Evolutionary conservation across 2,329 filamentous ascomycete genomes (phyloP).

Genomic region (Elsinoe necatrix): DNA sequence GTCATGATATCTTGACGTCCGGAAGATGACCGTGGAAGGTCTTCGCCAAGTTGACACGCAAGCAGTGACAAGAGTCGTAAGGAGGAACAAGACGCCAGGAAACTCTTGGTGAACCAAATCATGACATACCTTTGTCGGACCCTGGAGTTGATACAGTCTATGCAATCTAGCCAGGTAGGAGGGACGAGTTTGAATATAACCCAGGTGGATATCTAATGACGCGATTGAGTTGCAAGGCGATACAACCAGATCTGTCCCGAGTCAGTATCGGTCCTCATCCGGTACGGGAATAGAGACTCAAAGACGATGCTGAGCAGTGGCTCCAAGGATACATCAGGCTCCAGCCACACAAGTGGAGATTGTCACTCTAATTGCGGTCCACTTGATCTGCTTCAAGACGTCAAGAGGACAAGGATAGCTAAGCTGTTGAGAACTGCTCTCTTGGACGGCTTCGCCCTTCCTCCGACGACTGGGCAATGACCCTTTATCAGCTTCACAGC

Average conservation of each 20-base stretch:
- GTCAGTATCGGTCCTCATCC: background rate
- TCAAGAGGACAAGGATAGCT: constrained; percentile 1
- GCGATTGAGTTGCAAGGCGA: background rate
- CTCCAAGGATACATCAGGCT: background rate
- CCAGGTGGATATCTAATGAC: background rate
- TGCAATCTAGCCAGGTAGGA: background rate
- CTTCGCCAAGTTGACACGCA: constrained; percentile 9
- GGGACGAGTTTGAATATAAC: background rate
- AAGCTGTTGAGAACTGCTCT: background rate
- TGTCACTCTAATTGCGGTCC: background rate
- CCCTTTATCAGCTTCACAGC: background rate
- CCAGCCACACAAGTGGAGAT: background rate
- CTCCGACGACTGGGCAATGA: background rate
- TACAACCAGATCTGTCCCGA: background rate
- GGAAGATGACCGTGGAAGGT: background rate
- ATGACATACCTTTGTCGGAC: background rate
- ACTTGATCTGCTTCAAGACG: background rate
- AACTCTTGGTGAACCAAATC: background rate
- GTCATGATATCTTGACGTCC: background rate
- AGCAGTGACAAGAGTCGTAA: constrained; percentile 7
- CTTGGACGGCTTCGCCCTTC: background rate
- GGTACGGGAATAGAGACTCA: background rate
- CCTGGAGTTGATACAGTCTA: background rate
- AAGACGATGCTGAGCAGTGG: background rate
- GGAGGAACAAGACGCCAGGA: background rate